Conservation (phyloP, 1,139 yeast species). For the Entelexis paramagnoliae region DNA sequence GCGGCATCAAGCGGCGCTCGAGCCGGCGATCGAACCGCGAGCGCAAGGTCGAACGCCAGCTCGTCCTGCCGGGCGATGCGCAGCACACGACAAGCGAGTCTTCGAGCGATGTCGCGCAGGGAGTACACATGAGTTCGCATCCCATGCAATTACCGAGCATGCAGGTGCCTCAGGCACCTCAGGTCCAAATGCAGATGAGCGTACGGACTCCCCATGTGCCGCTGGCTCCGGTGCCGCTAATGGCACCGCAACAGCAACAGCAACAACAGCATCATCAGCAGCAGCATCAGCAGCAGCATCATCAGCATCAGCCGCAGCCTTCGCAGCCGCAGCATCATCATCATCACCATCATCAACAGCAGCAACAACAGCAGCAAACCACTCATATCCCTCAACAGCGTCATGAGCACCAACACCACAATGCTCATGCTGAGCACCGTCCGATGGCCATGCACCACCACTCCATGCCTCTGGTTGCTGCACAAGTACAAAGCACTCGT, state of each 20-base stretch:
- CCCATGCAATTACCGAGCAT: constrained; percentile 17
- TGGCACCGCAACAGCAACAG: background rate
- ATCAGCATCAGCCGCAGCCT: background rate
- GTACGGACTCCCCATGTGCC: background rate
- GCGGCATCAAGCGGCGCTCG: constrained; percentile 57
- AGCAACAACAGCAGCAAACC: background rate
- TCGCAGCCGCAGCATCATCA: background rate
- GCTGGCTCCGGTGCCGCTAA: background rate
- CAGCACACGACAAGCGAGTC: background rate
- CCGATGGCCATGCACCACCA: background rate
- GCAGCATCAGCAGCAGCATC: background rate
- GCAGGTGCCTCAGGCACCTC: constrained; percentile 28
- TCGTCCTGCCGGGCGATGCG: constrained; percentile 11
- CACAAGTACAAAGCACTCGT: constrained; percentile 1
- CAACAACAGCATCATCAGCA: background rate
- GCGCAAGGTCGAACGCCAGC: constrained; percentile 17
- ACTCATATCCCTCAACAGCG: too few relatives aligned
- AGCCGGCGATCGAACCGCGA: constrained; percentile 29
- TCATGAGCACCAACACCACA: background rate
- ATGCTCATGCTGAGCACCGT: background rate
- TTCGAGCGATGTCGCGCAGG: background rate
- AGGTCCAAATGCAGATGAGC: constrained; percentile 19
- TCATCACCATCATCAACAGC: background rate
- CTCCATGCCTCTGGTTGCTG: background rate
- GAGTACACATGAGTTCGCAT: background rate